Evolutionary conservation across 179 eudicot species (phyloP).

Genomic region (Spinacia oleracea): DNA sequence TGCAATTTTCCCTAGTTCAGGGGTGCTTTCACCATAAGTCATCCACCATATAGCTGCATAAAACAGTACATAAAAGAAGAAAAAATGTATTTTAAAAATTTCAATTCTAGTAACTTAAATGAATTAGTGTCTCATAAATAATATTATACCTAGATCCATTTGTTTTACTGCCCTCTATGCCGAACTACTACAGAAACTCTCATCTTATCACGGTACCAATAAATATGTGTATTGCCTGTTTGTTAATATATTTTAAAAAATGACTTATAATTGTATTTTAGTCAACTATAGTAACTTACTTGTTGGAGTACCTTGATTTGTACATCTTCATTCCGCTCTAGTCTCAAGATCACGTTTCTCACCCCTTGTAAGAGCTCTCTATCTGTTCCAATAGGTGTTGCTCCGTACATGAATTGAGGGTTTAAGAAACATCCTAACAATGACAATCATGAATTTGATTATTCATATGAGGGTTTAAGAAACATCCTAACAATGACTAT

Average conservation of each 20-base stretch:
- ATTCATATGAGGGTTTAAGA: too few species aligned
- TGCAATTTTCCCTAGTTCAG: neutral
- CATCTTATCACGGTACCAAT: too few species aligned
- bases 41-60: constrained; percentile 8
- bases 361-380: neutral
- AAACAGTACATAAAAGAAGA: neutral
- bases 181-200: neutral
- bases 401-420: neutral
- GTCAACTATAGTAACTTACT: too few species aligned
- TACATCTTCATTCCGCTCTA: neutral
- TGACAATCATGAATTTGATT: neutral
- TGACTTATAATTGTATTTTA: too few species aligned
- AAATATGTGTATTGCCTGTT: too few species aligned
- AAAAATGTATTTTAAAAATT: too few species aligned
- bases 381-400: neutral
- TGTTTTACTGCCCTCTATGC: neutral
- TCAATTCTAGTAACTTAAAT: too few species aligned
- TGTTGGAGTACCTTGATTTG: neutral
- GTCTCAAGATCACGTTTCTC: too few species aligned
- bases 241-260: too few species aligned
- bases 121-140: too few species aligned
- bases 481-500: neutral
- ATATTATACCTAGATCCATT: neutral
- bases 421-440: neutral
- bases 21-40: neutral